Base-by-base conservation (phyloP, 2,329 filamentous ascomycete species). In the Phaeosphaeria sp. region DNA sequence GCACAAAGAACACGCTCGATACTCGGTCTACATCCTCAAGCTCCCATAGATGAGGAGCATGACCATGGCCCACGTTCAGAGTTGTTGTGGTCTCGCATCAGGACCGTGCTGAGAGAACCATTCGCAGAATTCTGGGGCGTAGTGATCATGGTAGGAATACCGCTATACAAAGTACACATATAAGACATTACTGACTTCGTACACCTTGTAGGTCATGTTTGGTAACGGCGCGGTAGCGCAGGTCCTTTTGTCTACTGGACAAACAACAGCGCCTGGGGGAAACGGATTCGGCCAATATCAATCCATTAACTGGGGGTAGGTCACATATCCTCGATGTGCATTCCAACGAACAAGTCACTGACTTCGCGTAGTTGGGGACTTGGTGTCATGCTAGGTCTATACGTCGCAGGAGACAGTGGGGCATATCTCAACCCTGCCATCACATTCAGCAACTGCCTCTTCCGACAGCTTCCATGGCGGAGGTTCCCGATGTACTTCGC, bases 381-480 rank as follows among this genome's bases (percentile, higher is more conserved):
- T 6, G 74, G 74, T 1, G 71, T 77, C 3, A 77, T 79, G 76
- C 67, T 79, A 2, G 77, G 88, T 4, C 84, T 91, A 42, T 91
- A 91, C 66, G 83, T 85, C n/a, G 81, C 81, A 6, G 84, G 84
- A 51, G 87, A 89, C 65, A 88, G 85, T 3, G 89, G 89, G 7
- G 87, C 85, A 1, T 89, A 91, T 68, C 80, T 92, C 13, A 81
- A 81, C 51, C 76, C 89, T 0, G 89, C 88, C n/a, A 84, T 92
- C 17, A 91, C 89, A 1, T 82, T 92, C 25, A 83, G 85, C 58
- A 89, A 88, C 75, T 91, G 89, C 69, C 75, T 92, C 48, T 90
- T 85, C 73, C 86, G 89, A 53, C 84, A 86, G 53, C 83, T 90
- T 25, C 88, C 89, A 6, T 91, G 89, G 87, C 82, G 85, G 45